Base-by-base conservation (phyloP, 2,329 filamentous ascomycete species). In the Botrytis sinoallii region DNA sequence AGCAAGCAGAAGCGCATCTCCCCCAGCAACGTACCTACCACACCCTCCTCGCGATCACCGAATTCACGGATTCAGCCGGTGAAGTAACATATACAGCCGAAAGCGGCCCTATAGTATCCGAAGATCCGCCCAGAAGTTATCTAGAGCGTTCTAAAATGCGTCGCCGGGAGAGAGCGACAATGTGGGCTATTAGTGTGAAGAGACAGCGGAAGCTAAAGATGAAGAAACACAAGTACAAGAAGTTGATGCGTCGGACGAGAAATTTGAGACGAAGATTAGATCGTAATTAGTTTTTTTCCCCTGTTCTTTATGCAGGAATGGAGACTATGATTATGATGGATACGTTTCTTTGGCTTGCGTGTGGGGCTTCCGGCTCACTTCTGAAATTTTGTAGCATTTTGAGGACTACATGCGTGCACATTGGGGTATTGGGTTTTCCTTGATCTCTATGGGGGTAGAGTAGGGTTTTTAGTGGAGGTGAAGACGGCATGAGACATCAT, bases 151-250 rank as follows among this genome's bases (percentile, higher is more conserved):
- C 93, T 85, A 88, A 89, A 69, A 84, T 87, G 79, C 88, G 91
- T 76, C 72, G 66, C 74, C 84, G 86, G 76, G 84, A 84, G 72
- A 84, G 84, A 77, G 83, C 82, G 76, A 82, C 82, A 71, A 95
- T 97, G 91, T 85, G 91, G 75, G 89, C 94, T 76, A 94, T 99
- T 82, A 97, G 93, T 81, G 95, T 98, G 79, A 94, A 92, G 87
- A 89, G 96, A 83, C 94, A 97, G 84, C 88, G 94, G 81, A 97
- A 96, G 86, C 85, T 98, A 81, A 97, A 94, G 90, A 99, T 99
- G 95, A 99, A 99, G 93, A 99, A 98, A 90, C 95, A 98, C 89
- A 99, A 99, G 91, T 97, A 97, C 85, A 98, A 98, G 94, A 99
- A 99, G 90, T 87, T 98, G 78, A 94, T 97, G 93, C 93, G 92